phyloP scores from a whole-genome alignment of 192 early-diverging fungal species.

The Coemansia sp. region DNA sequence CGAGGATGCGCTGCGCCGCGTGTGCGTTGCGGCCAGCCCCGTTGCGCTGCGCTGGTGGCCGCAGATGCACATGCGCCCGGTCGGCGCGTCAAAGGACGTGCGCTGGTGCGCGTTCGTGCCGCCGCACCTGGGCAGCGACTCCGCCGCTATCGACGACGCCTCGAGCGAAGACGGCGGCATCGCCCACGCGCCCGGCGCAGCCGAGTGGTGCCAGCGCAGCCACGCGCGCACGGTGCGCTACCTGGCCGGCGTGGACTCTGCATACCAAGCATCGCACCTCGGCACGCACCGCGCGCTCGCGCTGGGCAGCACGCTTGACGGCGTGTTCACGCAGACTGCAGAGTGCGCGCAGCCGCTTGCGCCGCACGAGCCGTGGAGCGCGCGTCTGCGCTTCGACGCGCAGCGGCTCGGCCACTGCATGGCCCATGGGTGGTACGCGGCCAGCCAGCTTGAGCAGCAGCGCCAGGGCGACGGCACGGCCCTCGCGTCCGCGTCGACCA shows the following conservation, averaged over 20 bases:
- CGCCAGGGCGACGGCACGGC: slow-evolving; percentile 2
- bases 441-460: slow-evolving; percentile 36
- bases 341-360: neutral
- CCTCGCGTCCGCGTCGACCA: slow-evolving; percentile 17
- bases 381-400: slow-evolving; percentile 27
- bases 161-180: neutral
- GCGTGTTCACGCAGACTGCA: too few relatives aligned
- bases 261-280: slow-evolving; percentile 44
- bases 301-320: slow-evolving; percentile 10
- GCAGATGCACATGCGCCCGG: slow-evolving; percentile 48
- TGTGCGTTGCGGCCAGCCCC: slow-evolving; percentile 28
- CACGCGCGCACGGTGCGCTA: slow-evolving; percentile 8
- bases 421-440: slow-evolving; percentile 40
- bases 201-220: too few relatives aligned
- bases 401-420: slow-evolving; percentile 24
- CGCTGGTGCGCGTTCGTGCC: slow-evolving; percentile 42
- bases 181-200: neutral
- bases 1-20: slow-evolving; percentile 49
- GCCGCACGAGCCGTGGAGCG: slow-evolving; percentile 14
- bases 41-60: slow-evolving; percentile 48
- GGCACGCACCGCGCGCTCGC: slow-evolving; percentile 37
- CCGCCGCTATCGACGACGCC: too few relatives aligned
- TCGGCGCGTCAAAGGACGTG: slow-evolving; percentile 47
- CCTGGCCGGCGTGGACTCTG: slow-evolving; percentile 39
- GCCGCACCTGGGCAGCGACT: neutral